Evolutionary conservation across 441 rosid genomes (phyloP).

Genomic region (Syzygium syzygioides): DNA sequence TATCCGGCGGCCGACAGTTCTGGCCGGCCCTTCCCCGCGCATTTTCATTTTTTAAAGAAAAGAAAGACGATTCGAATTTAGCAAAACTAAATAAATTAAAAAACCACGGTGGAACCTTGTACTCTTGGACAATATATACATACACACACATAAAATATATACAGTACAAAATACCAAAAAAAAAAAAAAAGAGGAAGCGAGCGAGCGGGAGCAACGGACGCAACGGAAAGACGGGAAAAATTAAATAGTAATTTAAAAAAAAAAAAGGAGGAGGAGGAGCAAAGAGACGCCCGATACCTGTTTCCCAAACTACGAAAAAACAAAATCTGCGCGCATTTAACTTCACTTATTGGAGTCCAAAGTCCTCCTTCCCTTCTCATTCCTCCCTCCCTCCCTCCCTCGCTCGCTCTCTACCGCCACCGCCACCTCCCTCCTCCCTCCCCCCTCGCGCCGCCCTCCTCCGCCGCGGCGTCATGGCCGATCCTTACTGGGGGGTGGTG

Average conservation of each 20-base stretch:
- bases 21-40: accelerated
- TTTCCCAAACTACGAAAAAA: background rate
- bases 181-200: accelerated
- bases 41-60: background rate
- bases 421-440: background rate
- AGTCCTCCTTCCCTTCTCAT: background rate
- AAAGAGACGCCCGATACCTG: background rate
- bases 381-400: background rate
- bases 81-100: background rate
- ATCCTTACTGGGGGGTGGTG: slow-evolving; percentile 42
- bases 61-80: background rate
- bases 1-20: too few species aligned
- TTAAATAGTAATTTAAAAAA: too few species aligned
- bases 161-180: background rate
- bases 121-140: background rate
- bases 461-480: slow-evolving; percentile 26
- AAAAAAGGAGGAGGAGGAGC: background rate
- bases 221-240: background rate
- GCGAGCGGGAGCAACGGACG: background rate
- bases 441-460: background rate
- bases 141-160: too few species aligned
- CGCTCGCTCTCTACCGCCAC: background rate
- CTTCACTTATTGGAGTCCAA: background rate
- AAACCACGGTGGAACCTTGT: background rate
- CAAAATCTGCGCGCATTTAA: background rate